Conservation (phyloP, 305 asterid species). For the Plantago rigida region DNA sequence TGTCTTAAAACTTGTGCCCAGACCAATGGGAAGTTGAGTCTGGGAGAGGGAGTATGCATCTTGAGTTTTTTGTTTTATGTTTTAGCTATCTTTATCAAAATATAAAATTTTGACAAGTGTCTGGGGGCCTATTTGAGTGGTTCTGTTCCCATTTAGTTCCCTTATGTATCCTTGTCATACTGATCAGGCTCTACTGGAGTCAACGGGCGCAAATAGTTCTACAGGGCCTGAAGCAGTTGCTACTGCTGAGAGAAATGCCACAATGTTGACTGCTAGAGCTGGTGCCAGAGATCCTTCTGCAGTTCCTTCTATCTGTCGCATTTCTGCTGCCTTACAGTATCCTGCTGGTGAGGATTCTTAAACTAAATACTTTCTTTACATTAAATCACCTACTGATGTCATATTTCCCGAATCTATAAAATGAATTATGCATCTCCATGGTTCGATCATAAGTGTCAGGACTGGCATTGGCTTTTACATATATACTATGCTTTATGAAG, state of each 20-base stretch:
- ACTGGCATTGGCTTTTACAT: too few relatives aligned
- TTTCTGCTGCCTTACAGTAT: slow-evolving; percentile 88
- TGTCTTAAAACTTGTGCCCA: too few relatives aligned
- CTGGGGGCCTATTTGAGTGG: too few relatives aligned
- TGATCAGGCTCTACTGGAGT: slow-evolving; percentile 78
- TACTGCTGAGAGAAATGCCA: slow-evolving; percentile 79
- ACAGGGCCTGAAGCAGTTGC: slow-evolving; percentile 82
- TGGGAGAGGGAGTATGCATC: too few relatives aligned
- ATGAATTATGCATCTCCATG: too few relatives aligned
- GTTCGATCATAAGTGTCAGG: too few relatives aligned
- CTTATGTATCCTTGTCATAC: slow-evolving; percentile 25
- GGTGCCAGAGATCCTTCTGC: slow-evolving; percentile 96
- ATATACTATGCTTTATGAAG: slow-evolving; percentile 16
- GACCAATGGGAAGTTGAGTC: too few relatives aligned
- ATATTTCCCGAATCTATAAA: too few relatives aligned
- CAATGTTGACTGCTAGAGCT: slow-evolving; percentile 88
- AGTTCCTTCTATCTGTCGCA: slow-evolving; percentile 90
- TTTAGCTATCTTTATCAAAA: too few relatives aligned
- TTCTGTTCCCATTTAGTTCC: not conserved
- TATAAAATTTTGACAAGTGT: too few relatives aligned
- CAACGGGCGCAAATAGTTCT: slow-evolving; percentile 68
- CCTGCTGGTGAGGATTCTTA: slow-evolving; percentile 63
- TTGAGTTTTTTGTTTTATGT: too few relatives aligned
- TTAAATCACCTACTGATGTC: slow-evolving; percentile 11
- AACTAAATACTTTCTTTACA: slow-evolving; percentile 14